phyloP scores from a whole-genome alignment of 1,284 basidiomycete species.

The Ustilago tritici region DNA sequence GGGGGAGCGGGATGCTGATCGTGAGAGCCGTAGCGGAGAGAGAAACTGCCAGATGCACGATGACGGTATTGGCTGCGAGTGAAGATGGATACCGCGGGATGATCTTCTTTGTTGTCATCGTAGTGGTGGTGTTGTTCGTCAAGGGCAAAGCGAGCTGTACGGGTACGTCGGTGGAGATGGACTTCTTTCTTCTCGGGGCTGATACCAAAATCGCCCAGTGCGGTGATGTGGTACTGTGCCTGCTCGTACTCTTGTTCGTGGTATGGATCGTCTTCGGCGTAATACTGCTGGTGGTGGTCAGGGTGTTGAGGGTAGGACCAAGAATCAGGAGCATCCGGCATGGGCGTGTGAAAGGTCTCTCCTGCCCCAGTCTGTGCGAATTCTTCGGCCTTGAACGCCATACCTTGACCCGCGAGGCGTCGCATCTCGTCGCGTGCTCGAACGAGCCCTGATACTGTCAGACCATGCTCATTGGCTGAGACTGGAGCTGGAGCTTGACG shows the following conservation, averaged over 20 bases:
- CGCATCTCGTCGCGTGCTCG: constrained; percentile 40
- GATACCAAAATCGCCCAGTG: constrained; percentile 38
- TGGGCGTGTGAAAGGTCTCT: constrained; percentile 37
- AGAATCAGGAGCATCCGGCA: constrained; percentile 25
- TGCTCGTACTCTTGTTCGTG: neutral
- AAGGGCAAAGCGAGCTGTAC: constrained; percentile 41
- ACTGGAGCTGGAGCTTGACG: constrained; percentile 1
- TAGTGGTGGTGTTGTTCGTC: constrained; percentile 16
- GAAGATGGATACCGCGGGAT: constrained; percentile 38
- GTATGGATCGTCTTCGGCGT: neutral
- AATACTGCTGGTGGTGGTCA: constrained; percentile 8
- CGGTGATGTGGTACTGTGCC: constrained; percentile 9
- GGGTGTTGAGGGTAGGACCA: constrained; percentile 16
- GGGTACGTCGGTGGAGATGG: constrained; percentile 35
- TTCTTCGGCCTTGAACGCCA: constrained; percentile 19
- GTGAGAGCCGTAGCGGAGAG: constrained; percentile 19
- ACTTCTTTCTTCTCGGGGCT: constrained; percentile 36
- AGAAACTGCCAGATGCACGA: constrained; percentile 27
- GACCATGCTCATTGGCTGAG: constrained; percentile 15
- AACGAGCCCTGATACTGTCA: constrained; percentile 33
- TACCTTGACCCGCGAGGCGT: constrained; percentile 36
- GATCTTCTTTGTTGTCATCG: constrained; percentile 14
- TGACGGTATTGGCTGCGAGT: constrained; percentile 31
- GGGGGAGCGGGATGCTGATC: constrained; percentile 16
- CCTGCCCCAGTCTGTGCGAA: constrained; percentile 4